Evolutionary conservation across 305 asterid genomes (phyloP).

Genomic region (Euphrasia arctica): DNA sequence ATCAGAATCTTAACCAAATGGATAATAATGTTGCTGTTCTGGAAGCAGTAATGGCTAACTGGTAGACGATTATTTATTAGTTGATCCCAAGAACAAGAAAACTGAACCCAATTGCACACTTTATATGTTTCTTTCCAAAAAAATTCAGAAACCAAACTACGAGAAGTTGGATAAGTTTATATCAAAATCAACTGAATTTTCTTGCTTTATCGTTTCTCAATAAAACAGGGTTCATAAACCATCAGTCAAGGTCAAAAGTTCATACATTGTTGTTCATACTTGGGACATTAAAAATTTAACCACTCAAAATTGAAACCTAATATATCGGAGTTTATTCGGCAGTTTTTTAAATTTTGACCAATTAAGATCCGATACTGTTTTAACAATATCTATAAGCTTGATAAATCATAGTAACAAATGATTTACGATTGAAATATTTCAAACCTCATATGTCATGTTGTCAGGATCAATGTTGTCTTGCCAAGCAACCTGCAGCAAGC

Average conservation of each 20-base stretch:
- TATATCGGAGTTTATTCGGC: constrained; percentile 9
- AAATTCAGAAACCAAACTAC: not conserved
- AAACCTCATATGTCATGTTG: constrained; percentile 85
- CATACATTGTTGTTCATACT: not conserved
- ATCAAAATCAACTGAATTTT: constrained; percentile 7
- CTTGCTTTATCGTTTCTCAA: constrained; percentile 4
- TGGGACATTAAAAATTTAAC: not conserved
- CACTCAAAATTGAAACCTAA: not conserved
- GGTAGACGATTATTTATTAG: not conserved
- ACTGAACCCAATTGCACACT: not conserved
- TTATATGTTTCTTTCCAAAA: constrained; percentile 4
- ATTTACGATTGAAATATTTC: constrained; percentile 22
- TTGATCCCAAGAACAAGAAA: constrained; percentile 15
- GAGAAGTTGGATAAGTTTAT: constrained; percentile 9
- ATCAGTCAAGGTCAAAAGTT: not conserved
- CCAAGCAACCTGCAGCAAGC: constrained; percentile 53
- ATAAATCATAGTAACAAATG: constrained; percentile 20
- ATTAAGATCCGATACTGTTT: not conserved
- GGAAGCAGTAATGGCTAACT: not conserved
- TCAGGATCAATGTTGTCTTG: constrained; percentile 71
- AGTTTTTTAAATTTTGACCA: not conserved
- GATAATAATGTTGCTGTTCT: not conserved
- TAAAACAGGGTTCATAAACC: constrained; percentile 8
- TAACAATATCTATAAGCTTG: constrained; percentile 17
- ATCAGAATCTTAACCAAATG: not conserved